Base-by-base conservation (phyloP, 2,329 filamentous ascomycete species). In the Dactylellina parvicollis region DNA sequence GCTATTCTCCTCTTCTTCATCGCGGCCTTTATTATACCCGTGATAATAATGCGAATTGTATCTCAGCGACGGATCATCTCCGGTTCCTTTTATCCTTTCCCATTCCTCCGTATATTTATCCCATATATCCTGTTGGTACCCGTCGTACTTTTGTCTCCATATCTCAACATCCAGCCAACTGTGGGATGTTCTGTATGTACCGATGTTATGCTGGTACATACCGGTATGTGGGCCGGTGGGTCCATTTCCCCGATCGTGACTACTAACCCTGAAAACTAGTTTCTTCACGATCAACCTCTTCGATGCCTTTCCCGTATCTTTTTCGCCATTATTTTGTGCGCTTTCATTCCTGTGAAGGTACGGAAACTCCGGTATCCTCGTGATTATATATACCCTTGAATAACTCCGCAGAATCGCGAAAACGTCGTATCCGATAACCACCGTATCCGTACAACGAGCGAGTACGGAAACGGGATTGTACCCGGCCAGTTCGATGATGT, bases 111-210 rank as follows among this genome's bases (percentile, higher is more conserved):
- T n/a, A 14, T 18, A 42, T 10, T 7, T 34, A 18, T 7, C 22
- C 30, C 40, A 38, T 1, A 22, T 8, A 4, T 22, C 14, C 18
- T 14, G 2, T 34, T 38, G 34, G 18, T 28, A 32, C 16, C 20
- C 24, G 16, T 12, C 18, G 1, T 30, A 36, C 30, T 61, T 61
- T 36, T 44, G 14, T 14, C 61, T 54, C 61, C 61, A 65, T 7
- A 65, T 26, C 50, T 65, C 61, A 10, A 47, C 61, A 8, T 65
- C 55, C 12, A 70, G 28, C 65, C 65, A 70, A 20, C 46, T 61
- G 36, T 49, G 50, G 26, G 44, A 38, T 1, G 38, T 46, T 5
- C 47, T 60, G 24, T 61, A 70, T 0, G 55, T 55, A n/a, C 55
- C 55, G 7, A 30, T 49, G 28, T 42, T 44, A 9, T 38, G 38